Conservation (phyloP, 352 stramenopile genomes). For the Globisporangium takayamanum region DNA sequence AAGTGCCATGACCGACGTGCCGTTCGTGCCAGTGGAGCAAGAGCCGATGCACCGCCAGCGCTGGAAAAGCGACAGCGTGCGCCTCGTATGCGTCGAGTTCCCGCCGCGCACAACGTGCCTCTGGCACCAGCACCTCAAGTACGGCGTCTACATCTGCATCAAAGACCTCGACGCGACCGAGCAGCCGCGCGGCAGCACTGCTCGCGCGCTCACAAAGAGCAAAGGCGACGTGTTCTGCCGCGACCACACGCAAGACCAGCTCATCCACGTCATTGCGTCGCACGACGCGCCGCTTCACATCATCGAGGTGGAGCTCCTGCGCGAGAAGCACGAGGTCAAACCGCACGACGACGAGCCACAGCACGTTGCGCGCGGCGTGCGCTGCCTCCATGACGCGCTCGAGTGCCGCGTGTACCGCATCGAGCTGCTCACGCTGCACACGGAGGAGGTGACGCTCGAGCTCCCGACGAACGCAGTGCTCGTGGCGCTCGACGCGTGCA, state of each 20-base stretch:
- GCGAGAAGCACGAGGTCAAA: constrained; percentile 23
- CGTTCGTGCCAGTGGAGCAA: constrained; percentile 37
- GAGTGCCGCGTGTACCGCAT: constrained; percentile 45
- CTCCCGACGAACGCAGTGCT: constrained; percentile 31
- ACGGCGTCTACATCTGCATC: constrained; percentile 40
- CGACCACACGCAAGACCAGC: constrained; percentile 39
- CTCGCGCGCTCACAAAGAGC: constrained; percentile 21
- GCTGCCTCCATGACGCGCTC: constrained; percentile 26
- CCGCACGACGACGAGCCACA: constrained; percentile 19
- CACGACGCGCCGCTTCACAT: constrained; percentile 28
- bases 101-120: constrained; percentile 28
- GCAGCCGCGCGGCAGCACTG: constrained; percentile 15
- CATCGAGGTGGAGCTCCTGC: constrained; percentile 47
- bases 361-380: constrained; percentile 18
- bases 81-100: constrained; percentile 31
- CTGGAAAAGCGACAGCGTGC: constrained; percentile 28
- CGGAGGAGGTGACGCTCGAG: constrained; percentile 19
- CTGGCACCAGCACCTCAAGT: constrained; percentile 45
- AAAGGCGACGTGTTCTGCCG: constrained; percentile 40
- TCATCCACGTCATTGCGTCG: constrained; percentile 33
- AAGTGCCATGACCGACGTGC: neutral
- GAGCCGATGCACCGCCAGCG: constrained; percentile 43
- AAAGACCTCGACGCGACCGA: constrained; percentile 26
- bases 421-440: constrained; percentile 17
- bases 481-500: constrained; percentile 20